Evolutionary conservation across 345 rosid genomes (phyloP).

Genomic region (Eucalyptus melliodora): DNA sequence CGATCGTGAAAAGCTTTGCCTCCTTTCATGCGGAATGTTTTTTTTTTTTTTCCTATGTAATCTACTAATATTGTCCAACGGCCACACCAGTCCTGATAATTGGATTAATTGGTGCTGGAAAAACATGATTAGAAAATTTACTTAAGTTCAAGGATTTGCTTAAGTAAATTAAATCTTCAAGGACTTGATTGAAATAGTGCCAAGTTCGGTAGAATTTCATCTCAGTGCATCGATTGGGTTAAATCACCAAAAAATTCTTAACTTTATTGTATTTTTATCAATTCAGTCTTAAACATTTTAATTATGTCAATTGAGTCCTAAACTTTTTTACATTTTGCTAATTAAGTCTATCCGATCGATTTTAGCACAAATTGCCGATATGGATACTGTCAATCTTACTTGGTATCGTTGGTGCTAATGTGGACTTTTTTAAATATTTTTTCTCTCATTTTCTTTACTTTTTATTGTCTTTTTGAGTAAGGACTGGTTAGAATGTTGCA

Average conservation of each 20-base stretch:
- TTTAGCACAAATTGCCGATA: too few species aligned
- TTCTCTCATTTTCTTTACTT: too few species aligned
- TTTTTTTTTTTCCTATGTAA: background rate
- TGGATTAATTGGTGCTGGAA: background rate
- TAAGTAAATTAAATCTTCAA: background rate
- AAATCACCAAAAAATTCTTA: too few species aligned
- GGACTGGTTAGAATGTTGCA: too few species aligned
- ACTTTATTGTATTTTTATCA: too few species aligned
- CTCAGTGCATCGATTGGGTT: background rate
- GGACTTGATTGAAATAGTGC: background rate
- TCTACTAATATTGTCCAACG: background rate
- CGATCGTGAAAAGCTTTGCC: background rate
- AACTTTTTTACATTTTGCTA: too few species aligned
- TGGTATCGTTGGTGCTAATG: too few species aligned
- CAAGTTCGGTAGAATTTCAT: background rate
- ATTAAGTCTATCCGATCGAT: too few species aligned
- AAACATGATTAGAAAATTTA: background rate
- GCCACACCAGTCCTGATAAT: background rate
- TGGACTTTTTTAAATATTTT: too few species aligned
- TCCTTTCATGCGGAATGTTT: background rate
- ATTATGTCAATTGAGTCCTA: too few species aligned
- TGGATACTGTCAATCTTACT: fast-evolving
- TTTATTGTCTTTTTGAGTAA: too few species aligned
- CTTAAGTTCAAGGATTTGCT: background rate
- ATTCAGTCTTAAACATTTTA: too few species aligned